Evolutionary conservation across 2,329 filamentous ascomycete species (phyloP).

Genomic region (Macrophomina pseudophaseolina): DNA sequence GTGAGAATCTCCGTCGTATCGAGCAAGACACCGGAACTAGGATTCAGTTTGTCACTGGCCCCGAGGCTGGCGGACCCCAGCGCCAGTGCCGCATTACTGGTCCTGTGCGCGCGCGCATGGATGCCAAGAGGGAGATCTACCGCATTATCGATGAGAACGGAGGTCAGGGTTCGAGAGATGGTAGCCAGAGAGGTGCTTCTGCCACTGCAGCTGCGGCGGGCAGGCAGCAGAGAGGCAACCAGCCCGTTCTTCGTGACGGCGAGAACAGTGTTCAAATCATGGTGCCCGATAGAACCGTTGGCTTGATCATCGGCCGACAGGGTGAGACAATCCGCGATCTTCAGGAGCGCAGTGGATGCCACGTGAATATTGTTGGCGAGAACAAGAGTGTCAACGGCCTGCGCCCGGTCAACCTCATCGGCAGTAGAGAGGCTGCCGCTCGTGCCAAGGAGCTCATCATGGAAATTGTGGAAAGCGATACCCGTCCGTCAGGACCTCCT

Average conservation of each 20-base stretch:
- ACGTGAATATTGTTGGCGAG: constrained; percentile 93
- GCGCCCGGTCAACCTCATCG: constrained; percentile 88
- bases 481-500: constrained; percentile 36
- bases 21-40: constrained; percentile 81
- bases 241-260: constrained; percentile 69
- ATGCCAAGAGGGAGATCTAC: constrained; percentile 83
- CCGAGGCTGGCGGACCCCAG: constrained; percentile 71
- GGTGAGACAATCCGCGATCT: constrained; percentile 92
- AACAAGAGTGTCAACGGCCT: constrained; percentile 91
- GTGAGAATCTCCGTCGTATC: constrained; percentile 85
- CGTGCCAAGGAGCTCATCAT: constrained; percentile 86
- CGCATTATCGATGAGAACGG: constrained; percentile 87
- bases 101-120: constrained; percentile 70
- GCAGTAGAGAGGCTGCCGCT: constrained; percentile 73
- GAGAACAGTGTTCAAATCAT: constrained; percentile 91
- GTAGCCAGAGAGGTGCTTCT: neutral
- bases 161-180: constrained; percentile 49
- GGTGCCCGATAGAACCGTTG: constrained; percentile 91
- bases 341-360: constrained; percentile 89
- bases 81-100: constrained; percentile 88
- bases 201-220: neutral
- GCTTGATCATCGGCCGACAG: constrained; percentile 89
- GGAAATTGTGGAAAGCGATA: constrained; percentile 93
- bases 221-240: constrained; percentile 36
- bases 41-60: constrained; percentile 84